A percentile compares a stretch with the other conserved stretches of the same genome.
phyloP scores from a whole-genome alignment of 1,139 yeast species.

The Geotrichum fermentans region DNA sequence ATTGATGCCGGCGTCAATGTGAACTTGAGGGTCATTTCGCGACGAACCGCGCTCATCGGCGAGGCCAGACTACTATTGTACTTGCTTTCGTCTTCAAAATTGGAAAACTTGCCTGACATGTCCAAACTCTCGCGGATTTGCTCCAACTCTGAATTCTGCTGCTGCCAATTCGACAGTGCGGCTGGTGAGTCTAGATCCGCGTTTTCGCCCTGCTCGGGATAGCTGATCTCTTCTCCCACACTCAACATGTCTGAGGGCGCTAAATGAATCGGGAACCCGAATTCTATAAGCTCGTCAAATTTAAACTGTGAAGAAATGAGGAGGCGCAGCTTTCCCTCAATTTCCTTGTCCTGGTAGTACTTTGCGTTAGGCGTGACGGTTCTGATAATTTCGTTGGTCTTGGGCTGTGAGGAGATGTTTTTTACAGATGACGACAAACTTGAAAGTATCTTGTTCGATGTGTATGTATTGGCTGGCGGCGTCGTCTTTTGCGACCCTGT shows the following conservation, averaged over 20 bases:
- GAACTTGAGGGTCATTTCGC: conserved; percentile 34
- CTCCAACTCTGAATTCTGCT: conserved; percentile 4
- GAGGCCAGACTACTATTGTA: conserved; percentile 1
- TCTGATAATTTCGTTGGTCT: background rate
- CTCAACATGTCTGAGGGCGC: conserved; percentile 18
- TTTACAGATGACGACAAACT: conserved; percentile 4
- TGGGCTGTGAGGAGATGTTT: conserved; percentile 2
- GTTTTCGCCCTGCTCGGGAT: background rate
- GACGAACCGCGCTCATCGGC: conserved; percentile 21
- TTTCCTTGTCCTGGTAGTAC: conserved; percentile 28
- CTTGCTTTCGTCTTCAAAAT: conserved; percentile 2
- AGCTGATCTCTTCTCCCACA: background rate
- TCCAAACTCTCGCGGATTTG: conserved; percentile 6
- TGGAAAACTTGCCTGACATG: background rate
- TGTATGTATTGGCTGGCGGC: background rate
- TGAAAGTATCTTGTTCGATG: conserved; percentile 1
- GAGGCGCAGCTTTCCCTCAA: conserved; percentile 27
- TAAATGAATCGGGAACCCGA: conserved; percentile 31
- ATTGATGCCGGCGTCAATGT: conserved; percentile 34
- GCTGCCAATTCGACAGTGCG: background rate
- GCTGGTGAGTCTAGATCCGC: background rate
- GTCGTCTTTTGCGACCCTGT: background rate
- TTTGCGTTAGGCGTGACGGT: conserved; percentile 3
- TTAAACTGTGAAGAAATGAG: conserved; percentile 24
- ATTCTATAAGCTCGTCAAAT: conserved; percentile 33